Evolutionary conservation across 192 early-diverging fungal genomes (phyloP).

Genomic region (Dissophora globulifera): DNA sequence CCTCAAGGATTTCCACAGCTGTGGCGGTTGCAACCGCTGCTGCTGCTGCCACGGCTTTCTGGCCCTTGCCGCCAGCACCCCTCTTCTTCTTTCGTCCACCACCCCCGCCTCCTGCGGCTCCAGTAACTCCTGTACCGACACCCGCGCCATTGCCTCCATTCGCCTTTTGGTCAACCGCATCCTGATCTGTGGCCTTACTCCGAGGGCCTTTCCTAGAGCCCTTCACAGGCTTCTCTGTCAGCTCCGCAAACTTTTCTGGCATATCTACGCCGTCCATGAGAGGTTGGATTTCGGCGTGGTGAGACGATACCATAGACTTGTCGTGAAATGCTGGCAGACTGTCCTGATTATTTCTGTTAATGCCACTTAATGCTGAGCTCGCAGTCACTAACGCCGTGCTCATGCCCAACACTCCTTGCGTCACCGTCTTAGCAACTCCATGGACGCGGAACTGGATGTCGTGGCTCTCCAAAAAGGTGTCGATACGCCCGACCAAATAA

Average conservation of each 20-base stretch:
- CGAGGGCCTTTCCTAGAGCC: conserved; percentile 6
- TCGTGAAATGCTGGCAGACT: conserved; percentile 30
- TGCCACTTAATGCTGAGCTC: conserved; percentile 5
- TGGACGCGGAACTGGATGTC: conserved; percentile 28
- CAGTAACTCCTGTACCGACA: background rate
- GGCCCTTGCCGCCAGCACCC: conserved; percentile 42
- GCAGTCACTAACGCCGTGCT: background rate
- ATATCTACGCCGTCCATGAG: background rate
- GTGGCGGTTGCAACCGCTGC: conserved; percentile 9
- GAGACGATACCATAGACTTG: background rate
- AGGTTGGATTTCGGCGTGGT: background rate
- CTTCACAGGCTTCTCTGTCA: conserved; percentile 24
- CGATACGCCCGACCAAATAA: conserved; percentile 19
- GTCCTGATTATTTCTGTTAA: background rate
- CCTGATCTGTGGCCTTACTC: conserved; percentile 4
- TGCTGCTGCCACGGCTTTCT: conserved; percentile 14
- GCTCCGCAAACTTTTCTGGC: conserved; percentile 10
- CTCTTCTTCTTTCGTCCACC: conserved; percentile 46
- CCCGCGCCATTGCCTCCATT: conserved; percentile 8
- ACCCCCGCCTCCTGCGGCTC: conserved; percentile 17
- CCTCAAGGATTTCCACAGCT: background rate
- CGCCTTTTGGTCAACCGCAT: background rate
- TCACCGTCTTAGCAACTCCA: conserved; percentile 8
- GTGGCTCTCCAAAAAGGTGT: conserved; percentile 27
- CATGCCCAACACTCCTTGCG: background rate